Percentiles rank a stretch among this genome's conserved stretches.
phyloP scores from a whole-genome alignment of 257 asterid species.

The Ilex aquifolium region DNA sequence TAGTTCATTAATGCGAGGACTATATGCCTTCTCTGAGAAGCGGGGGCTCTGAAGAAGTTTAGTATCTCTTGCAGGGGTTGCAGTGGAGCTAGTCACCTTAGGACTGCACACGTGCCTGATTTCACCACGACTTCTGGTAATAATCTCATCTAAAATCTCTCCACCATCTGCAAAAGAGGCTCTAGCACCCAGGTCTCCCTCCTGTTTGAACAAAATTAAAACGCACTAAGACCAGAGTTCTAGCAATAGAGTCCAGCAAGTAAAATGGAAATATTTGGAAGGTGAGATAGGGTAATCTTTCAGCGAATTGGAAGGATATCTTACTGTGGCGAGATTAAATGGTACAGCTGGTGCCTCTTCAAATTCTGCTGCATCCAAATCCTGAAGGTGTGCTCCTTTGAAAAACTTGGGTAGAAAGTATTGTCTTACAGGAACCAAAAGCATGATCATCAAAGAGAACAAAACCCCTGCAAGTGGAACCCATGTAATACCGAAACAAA shows the following conservation, averaged over 20 bases:
- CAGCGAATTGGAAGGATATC: background rate
- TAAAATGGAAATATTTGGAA: no score
- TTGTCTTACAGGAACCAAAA: constrained; percentile 78
- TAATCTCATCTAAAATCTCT: constrained; percentile 68
- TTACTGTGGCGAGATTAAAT: constrained; percentile 45
- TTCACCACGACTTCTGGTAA: constrained; percentile 91
- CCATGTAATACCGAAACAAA: constrained; percentile 87
- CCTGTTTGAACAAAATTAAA: constrained; percentile 29
- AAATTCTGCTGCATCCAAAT: constrained; percentile 82
- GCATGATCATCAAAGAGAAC: constrained; percentile 78
- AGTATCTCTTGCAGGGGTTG: constrained; percentile 56
- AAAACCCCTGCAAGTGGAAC: constrained; percentile 83
- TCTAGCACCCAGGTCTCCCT: constrained; percentile 51
- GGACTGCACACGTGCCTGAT: constrained; percentile 59
- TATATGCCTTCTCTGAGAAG: constrained; percentile 40
- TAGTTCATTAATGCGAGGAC: constrained; percentile 56
- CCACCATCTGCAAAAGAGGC: constrained; percentile 49
- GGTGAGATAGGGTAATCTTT: background rate
- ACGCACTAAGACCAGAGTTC: background rate
- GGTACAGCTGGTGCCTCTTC: constrained; percentile 76
- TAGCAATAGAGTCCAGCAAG: background rate
- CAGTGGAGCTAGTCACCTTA: constrained; percentile 46
- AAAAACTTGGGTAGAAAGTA: constrained; percentile 61
- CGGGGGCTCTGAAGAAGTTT: constrained; percentile 58
- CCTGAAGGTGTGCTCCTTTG: constrained; percentile 80